phyloP scores from a whole-genome alignment of 257 asterid species.

The Euphrasia confusa region DNA sequence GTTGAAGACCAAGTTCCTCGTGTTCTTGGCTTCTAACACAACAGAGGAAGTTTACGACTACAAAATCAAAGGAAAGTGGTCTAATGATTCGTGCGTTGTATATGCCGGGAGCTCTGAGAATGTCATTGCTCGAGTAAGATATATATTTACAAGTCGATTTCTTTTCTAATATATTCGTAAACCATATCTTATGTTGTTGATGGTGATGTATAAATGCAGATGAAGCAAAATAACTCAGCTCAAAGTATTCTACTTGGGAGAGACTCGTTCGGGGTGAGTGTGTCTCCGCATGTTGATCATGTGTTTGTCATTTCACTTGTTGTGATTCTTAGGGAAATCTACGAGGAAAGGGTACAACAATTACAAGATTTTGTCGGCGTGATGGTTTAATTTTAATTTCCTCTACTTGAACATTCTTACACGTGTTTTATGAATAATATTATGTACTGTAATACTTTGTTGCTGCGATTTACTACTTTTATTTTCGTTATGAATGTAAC shows the following conservation, averaged over 20 bases:
- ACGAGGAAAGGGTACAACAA: no score
- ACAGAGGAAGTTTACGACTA: neutral
- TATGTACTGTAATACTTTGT: no score
- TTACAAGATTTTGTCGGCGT: no score
- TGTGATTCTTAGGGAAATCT: no score
- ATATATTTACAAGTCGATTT: no score
- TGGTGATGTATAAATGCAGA: neutral
- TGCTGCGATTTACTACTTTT: no score
- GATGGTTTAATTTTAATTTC: no score
- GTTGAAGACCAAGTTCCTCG: constrained; percentile 46
- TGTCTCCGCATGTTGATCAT: neutral
- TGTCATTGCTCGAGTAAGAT: constrained; percentile 2
- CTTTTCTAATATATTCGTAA: neutral
- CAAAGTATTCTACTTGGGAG: neutral
- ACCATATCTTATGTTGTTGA: neutral
- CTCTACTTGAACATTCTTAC: no score
- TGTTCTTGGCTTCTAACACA: constrained; percentile 45
- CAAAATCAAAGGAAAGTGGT: neutral
- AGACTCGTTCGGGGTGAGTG: neutral
- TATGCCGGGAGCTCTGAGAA: constrained; percentile 2
- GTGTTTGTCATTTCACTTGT: no score
- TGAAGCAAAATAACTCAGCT: neutral
- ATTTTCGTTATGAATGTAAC: no score
- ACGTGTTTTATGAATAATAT: no score
- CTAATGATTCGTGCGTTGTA: neutral